These are phyloP conservation scores for Beauveria sp. DNA, from an alignment of 2,329 filamentous ascomycete genomes.

Conservation along the genomic window DNA sequence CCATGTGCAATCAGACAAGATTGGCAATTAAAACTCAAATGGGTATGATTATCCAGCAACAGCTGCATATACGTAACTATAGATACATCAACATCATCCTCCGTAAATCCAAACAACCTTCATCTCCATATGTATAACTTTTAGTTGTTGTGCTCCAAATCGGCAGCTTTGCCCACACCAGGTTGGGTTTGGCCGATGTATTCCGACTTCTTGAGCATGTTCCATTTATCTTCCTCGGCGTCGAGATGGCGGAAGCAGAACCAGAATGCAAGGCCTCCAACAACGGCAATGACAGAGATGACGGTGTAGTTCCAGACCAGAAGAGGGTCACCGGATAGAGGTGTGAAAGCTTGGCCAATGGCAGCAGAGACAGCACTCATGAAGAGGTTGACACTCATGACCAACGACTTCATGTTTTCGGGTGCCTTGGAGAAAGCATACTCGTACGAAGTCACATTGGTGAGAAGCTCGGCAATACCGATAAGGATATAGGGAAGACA, in stretches of 20 bases:
- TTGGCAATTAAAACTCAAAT: neutral
- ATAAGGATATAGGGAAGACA: constrained; percentile 43
- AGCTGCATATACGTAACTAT: constrained; percentile 1
- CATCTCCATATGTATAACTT: neutral
- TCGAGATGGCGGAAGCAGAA: constrained; percentile 59
- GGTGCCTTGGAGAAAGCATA: constrained; percentile 74
- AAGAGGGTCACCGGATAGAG: constrained; percentile 54
- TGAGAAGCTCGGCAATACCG: constrained; percentile 45
- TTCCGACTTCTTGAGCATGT: constrained; percentile 46
- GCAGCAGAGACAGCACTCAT: constrained; percentile 63
- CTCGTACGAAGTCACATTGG: constrained; percentile 56
- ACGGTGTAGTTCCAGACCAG: constrained; percentile 65
- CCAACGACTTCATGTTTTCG: constrained; percentile 73
- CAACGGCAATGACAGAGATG: constrained; percentile 53
- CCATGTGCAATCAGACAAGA: neutral
- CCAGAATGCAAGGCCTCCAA: constrained; percentile 62
- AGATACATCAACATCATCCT: constrained; percentile 4
- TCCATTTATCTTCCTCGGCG: constrained; percentile 59
- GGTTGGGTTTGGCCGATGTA: constrained; percentile 34
- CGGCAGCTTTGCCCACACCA: constrained; percentile 19
- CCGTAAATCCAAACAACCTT: neutral
- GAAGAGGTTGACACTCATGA: constrained; percentile 61
- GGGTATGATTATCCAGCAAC: constrained; percentile 6
- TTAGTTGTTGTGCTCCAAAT: constrained; percentile 2
- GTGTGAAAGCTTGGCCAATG: constrained; percentile 60